Percentiles rank a stretch among this genome's conserved stretches.
These are phyloP conservation scores for Termitomyces eurrhizus DNA, from an alignment of 768 basidiomycete species.

Conservation along the genomic window DNA sequence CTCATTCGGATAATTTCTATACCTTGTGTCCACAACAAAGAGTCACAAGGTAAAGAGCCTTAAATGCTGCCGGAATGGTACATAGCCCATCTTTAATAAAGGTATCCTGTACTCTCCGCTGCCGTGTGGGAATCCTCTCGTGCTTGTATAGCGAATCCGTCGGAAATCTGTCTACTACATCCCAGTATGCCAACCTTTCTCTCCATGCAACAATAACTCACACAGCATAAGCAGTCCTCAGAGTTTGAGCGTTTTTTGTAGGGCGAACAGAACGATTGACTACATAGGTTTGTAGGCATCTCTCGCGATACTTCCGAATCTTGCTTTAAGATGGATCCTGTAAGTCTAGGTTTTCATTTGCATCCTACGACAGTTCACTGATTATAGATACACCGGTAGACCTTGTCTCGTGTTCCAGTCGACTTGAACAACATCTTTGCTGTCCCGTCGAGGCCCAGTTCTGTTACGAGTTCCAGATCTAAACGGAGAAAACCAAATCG, in stretches of 20 bases:
- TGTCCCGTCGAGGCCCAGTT: background rate
- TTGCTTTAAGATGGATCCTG: background rate
- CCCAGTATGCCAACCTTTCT: background rate
- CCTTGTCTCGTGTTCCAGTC: too few relatives aligned
- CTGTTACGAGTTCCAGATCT: background rate
- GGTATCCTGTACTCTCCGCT: too few relatives aligned
- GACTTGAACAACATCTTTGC: background rate
- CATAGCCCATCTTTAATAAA: background rate
- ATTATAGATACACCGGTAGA: too few relatives aligned
- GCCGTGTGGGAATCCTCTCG: too few relatives aligned
- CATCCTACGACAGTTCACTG: background rate
- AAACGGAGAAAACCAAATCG: conserved; percentile 9
- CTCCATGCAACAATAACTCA: background rate
- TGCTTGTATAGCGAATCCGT: background rate
- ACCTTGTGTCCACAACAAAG: background rate
- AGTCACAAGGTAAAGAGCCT: background rate
- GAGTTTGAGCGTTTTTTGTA: background rate
- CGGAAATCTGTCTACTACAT: background rate
- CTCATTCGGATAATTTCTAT: background rate
- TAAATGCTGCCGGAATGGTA: background rate
- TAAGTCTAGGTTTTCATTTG: background rate
- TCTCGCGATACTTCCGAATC: background rate
- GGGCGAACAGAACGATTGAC: background rate
- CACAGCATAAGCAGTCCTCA: background rate
- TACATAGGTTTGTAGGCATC: background rate